A percentile compares a stretch with the other conserved stretches of the same genome.
phyloP scores from a whole-genome alignment of 192 early-diverging fungal genomes.

The Coemansia furcata region DNA sequence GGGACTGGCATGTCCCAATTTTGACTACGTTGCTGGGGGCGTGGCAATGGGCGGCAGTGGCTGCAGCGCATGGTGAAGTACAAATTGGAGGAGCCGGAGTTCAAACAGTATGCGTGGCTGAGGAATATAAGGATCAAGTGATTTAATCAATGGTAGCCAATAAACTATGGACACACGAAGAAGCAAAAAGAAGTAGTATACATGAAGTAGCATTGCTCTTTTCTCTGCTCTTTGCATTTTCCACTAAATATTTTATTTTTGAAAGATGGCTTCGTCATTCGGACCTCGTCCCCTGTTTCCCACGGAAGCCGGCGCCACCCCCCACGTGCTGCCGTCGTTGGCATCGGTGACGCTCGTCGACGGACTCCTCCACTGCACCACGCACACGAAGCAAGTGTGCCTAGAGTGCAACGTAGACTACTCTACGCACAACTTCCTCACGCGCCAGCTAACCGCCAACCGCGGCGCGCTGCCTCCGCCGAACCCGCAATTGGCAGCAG shows the following conservation, averaged over 20 bases:
- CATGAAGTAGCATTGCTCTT: neutral
- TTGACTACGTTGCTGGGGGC: too few relatives aligned
- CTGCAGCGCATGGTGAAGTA: too few relatives aligned
- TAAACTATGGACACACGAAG: neutral
- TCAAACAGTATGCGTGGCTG: neutral
- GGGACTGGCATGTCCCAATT: neutral
- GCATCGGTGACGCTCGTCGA: conserved; percentile 20
- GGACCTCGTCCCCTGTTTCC: conserved; percentile 49
- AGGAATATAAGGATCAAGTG: neutral
- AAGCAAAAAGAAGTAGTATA: neutral
- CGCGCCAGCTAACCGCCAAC: conserved; percentile 60
- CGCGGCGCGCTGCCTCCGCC: conserved; percentile 67
- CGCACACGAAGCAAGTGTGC: conserved; percentile 64
- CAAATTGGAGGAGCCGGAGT: neutral
- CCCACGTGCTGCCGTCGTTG: conserved; percentile 10
- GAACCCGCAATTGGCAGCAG: conserved; percentile 58
- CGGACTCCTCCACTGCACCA: conserved; percentile 62
- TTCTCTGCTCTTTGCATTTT: neutral
- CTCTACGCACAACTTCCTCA: conserved; percentile 62
- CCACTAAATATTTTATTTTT: neutral
- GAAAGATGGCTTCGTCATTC: conserved; percentile 14
- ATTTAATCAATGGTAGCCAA: neutral
- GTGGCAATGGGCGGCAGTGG: too few relatives aligned
- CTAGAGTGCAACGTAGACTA: conserved; percentile 61
- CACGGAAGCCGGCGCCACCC: conserved; percentile 12